A percentile compares a stretch with the other conserved stretches of the same genome.
phyloP scores from a whole-genome alignment of 2,329 filamentous ascomycete species.

The Xylariaceae sp. region DNA sequence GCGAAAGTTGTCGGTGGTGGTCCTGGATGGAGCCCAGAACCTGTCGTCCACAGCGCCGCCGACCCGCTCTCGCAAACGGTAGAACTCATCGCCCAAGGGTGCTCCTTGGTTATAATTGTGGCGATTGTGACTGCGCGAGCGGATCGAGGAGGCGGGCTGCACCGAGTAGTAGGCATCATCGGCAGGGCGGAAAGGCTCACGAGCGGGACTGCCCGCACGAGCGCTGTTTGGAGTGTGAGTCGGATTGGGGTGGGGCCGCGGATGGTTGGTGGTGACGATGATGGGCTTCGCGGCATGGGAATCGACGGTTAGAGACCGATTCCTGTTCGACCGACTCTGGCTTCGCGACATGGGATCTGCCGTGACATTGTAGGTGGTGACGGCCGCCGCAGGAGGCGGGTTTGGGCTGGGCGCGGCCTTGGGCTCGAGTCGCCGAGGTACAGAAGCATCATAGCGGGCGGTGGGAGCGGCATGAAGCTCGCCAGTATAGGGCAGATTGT shows the following conservation, averaged over 20 bases:
- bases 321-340: constrained; percentile 38
- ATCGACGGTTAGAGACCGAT: constrained; percentile 48
- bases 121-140: constrained; percentile 43
- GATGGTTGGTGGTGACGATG: constrained; percentile 51
- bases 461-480: constrained; percentile 51
- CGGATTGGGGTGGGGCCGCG: constrained; percentile 35
- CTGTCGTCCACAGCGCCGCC: constrained; percentile 37
- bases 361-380: constrained; percentile 52
- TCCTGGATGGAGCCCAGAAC: constrained; percentile 33
- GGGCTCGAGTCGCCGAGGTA: constrained; percentile 34
- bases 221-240: constrained; percentile 36
- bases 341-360: constrained; percentile 46
- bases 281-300: constrained; percentile 45
- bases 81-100: constrained; percentile 47
- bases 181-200: constrained; percentile 48
- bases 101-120: constrained; percentile 40
- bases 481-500: constrained; percentile 45
- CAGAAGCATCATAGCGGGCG: constrained; percentile 31
- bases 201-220: constrained; percentile 42
- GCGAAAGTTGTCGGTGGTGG: constrained; percentile 42
- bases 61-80: constrained; percentile 43
- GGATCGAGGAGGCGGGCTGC: constrained; percentile 53
- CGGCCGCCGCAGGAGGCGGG: constrained; percentile 38
- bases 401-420: constrained; percentile 19
- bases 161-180: constrained; percentile 48